Base-by-base conservation (phyloP, 371 early-diverging fungal genomes). In the Apophysomyces ossiformis region DNA sequence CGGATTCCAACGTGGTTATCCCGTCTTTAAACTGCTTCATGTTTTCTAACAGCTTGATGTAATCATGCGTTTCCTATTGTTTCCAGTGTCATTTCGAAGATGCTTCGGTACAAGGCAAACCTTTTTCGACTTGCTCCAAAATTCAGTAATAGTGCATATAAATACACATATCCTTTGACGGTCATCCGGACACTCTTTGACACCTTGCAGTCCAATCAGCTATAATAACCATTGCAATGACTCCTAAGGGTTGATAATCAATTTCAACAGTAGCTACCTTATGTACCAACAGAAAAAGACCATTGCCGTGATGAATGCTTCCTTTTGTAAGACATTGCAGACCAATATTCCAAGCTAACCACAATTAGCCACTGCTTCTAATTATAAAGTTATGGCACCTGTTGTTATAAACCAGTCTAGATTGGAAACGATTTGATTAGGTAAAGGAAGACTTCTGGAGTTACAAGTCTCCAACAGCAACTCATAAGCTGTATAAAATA, bases 271-370 rank as follows among this genome's bases (percentile, higher is more conserved):
- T 35, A 65, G 4, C 15, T 43, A 67, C 68, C 62, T 61, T 58
- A 58, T 57, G 47, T 18, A 59, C 57, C 1, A 50, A 9, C 16
- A 46, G n/a, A 13, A 67, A 50, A 62, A 62, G 58, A 18, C 41
- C n/a, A 35, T 58, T 5, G 4, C 68, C 59, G 6, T 8, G 16
- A 35, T 41, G 38, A 37, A 36, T n/a, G 37, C 37, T 13, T 1
- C 21, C 50, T 37, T 38, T 16, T 21, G 57, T 57, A 63, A 45
- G 45, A 44, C 62, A 62, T 63, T 63, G 63, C 58, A 67, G 13
- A 21, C 68, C 68, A 15, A 63, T 16, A 67, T 62, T 67, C 68
- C 68, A 67, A 26, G 68, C 68, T 67, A 18, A 54, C 32, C 32
- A 3, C 32, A 21, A 44, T 18, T 50, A 21, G n/a, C 9, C 21